phyloP scores from a whole-genome alignment of 2,329 filamentous ascomycete species.

The Pseudocercospora pini-densiflorae region DNA sequence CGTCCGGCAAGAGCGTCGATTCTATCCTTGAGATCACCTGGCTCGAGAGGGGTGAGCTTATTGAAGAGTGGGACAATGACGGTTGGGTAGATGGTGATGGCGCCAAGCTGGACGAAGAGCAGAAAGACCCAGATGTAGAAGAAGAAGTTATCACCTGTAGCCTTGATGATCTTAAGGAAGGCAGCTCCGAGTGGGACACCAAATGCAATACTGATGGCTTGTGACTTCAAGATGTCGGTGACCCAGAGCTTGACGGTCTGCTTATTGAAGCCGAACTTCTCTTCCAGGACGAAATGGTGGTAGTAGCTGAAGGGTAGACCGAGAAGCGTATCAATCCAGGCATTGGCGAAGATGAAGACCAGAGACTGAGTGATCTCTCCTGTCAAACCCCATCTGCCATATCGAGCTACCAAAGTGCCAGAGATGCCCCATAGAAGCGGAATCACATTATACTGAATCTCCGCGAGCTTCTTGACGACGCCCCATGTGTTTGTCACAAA shows the following conservation, averaged over 20 bases:
- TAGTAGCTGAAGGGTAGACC: slow-evolving; percentile 85
- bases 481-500: slow-evolving; percentile 80
- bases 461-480: slow-evolving; percentile 84
- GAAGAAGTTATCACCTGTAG: slow-evolving; percentile 93
- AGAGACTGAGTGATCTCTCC: slow-evolving; percentile 95
- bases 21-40: slow-evolving; percentile 82
- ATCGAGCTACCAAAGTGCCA: slow-evolving; percentile 73
- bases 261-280: slow-evolving; percentile 99
- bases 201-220: slow-evolving; percentile 59
- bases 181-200: slow-evolving; percentile 87
- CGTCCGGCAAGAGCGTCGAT: slow-evolving; percentile 83
- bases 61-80: slow-evolving; percentile 96
- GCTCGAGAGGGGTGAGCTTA: slow-evolving; percentile 90
- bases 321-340: slow-evolving; percentile 77
- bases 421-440: slow-evolving; percentile 88
- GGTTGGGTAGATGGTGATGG: slow-evolving; percentile 95
- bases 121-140: slow-evolving; percentile 97
- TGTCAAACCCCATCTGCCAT: slow-evolving; percentile 71
- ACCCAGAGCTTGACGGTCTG: slow-evolving; percentile 84
- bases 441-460: slow-evolving; percentile 89
- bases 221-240: slow-evolving; percentile 2
- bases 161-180: slow-evolving; percentile 92
- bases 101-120: slow-evolving; percentile 86
- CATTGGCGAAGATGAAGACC: slow-evolving; percentile 87
- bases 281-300: slow-evolving; percentile 93